Base-by-base conservation (phyloP, 2,329 filamentous ascomycete genomes). In the Pestalotiopsis sp. region DNA sequence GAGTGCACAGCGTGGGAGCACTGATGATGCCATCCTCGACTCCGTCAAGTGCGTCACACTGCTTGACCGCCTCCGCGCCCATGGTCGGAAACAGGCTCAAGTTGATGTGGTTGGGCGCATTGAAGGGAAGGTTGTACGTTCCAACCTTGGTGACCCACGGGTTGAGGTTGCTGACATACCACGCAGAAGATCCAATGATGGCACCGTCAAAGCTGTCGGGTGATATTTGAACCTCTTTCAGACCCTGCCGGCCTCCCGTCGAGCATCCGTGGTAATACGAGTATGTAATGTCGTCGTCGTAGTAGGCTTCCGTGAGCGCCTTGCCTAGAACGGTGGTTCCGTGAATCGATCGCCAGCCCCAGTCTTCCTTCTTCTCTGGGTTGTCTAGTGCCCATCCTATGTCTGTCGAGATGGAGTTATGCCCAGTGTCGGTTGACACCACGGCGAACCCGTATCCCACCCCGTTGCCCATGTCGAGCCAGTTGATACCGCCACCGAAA, bases 251-350 rank as follows among this genome's bases (percentile, higher is more conserved):
- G 2, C 86, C 86, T 39, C 86, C 86, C 0, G 85, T 86, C 1
- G 83, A 86, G 72, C 86, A 87, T 13, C 86, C 86, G n/a, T 80
- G 73, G 72, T 83, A 86, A 73, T 86, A 86, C 11, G 80, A 83
- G 74, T 82, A 83, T 1, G 77, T 75, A n/a, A 78, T 76, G 2
- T 63, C 13, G 6, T 41, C 67, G 11, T 75, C 72, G 69, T 86
- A 86, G 74, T 82, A 86, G 4, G 76, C 73, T 31, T 81, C 71
- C 3, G 79, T 78, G 23, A 86, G 72, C 7, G 78, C 60, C 70
- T 86, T 86, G 6, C 80, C 81, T 3, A 81, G 69, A 0, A 80
- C 80, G 1, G 82, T 79, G 0, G 80, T 57, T 9, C 59, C 64
- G 57, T 69, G 57, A 13, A 63, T 27, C 13, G 61, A 59, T 25